These are phyloP conservation scores for Fusarium odoratissimum DNA, from an alignment of 2,329 filamentous ascomycete species.

Conservation along the genomic window DNA sequence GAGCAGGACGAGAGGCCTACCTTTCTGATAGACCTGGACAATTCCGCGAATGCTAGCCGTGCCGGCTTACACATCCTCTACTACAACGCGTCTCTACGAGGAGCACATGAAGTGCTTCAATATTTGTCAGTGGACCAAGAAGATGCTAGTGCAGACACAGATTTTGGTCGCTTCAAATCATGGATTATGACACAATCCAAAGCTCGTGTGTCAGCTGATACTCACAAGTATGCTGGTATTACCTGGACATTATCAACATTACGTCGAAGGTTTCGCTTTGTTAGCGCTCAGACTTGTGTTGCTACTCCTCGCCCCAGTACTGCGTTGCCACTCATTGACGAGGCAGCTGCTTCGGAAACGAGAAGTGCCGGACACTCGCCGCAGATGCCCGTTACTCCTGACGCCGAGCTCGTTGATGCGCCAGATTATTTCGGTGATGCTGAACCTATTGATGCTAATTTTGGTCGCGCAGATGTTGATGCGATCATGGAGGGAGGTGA, in stretches of 20 bases:
- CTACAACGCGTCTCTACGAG: slow-evolving; percentile 74
- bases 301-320: slow-evolving; percentile 52
- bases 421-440: slow-evolving; percentile 59
- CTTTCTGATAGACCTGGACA: slow-evolving; percentile 77
- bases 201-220: slow-evolving; percentile 65
- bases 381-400: slow-evolving; percentile 50
- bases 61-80: slow-evolving; percentile 72
- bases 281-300: slow-evolving; percentile 65
- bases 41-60: slow-evolving; percentile 64
- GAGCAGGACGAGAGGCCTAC: slow-evolving; percentile 82
- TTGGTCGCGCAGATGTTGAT: slow-evolving; percentile 14
- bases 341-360: slow-evolving; percentile 49
- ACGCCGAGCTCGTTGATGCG: slow-evolving; percentile 47
- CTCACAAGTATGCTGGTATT: slow-evolving; percentile 71
- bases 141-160: slow-evolving; percentile 55
- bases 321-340: slow-evolving; percentile 53
- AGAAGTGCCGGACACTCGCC: slow-evolving; percentile 53
- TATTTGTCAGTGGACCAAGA: slow-evolving; percentile 64
- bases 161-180: slow-evolving; percentile 73
- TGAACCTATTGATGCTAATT: slow-evolving; percentile 22
- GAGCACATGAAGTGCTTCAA: slow-evolving; percentile 65
- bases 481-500: slow-evolving; percentile 45
- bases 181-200: slow-evolving; percentile 73
- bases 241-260: slow-evolving; percentile 79
- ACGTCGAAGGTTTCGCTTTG: slow-evolving; percentile 74